A percentile compares a stretch with the other conserved stretches of the same genome.
Evolutionary conservation across 257 asterid species (phyloP).

Genomic region (Solanum clarkiae): DNA sequence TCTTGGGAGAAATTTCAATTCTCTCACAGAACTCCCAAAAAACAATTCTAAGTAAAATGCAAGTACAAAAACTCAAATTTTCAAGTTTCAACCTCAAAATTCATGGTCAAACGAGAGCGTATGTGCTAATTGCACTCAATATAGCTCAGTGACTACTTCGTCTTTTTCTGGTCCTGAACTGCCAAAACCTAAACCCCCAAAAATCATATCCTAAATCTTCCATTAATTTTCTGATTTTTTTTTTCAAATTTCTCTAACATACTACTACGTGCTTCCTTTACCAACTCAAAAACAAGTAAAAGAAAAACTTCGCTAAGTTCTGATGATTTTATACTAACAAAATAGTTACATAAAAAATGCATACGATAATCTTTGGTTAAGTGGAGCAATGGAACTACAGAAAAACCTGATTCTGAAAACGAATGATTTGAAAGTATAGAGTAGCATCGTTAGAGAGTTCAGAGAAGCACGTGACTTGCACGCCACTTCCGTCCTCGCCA

Average conservation of each 20-base stretch:
- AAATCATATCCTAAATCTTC: not conserved
- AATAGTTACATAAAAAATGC: not conserved
- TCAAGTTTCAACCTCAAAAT: not conserved
- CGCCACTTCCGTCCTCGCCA: constrained; percentile 8
- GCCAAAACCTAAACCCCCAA: not conserved
- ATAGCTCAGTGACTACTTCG: not conserved
- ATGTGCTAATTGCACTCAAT: not conserved
- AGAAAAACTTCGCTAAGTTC: not conserved
- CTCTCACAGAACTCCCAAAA: not conserved
- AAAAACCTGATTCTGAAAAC: constrained; percentile 72
- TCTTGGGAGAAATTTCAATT: too few relatives aligned
- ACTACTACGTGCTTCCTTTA: not conserved
- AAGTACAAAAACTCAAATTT: not conserved
- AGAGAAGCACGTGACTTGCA: constrained; percentile 63
- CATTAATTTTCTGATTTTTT: not conserved
- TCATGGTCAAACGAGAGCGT: not conserved
- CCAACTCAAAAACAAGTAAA: not conserved
- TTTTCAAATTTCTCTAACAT: not conserved
- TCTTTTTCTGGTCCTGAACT: not conserved
- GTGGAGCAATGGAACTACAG: not conserved
- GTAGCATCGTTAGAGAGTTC: constrained; percentile 43
- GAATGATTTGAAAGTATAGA: constrained; percentile 75
- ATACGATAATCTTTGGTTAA: not conserved
- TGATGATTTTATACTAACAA: not conserved
- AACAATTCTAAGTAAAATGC: not conserved